These are phyloP conservation scores for Aeminium ludgeri DNA, from an alignment of 495 filamentous ascomycete species.

Conservation along the genomic window DNA sequence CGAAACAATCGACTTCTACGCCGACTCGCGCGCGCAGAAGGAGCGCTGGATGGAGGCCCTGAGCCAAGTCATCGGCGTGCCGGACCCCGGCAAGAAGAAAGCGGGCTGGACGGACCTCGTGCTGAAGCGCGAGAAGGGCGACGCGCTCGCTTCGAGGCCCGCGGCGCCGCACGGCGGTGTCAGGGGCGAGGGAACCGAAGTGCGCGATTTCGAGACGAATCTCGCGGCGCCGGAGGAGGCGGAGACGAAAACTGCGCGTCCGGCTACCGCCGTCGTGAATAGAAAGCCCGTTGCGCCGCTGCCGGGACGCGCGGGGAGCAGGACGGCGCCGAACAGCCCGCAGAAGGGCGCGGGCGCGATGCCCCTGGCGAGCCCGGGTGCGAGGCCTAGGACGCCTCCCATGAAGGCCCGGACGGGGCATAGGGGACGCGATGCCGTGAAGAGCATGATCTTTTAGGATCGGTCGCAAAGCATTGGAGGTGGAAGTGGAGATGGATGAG, in stretches of 20 bases:
- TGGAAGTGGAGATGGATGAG: background rate
- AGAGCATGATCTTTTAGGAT: slow-evolving; percentile 20
- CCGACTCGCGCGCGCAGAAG: slow-evolving; percentile 69
- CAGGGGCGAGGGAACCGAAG: background rate
- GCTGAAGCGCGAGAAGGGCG: slow-evolving; percentile 26
- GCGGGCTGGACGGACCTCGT: slow-evolving; percentile 74
- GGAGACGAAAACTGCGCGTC: no score
- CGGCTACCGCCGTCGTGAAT: background rate
- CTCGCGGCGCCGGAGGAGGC: no score
- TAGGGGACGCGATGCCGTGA: slow-evolving; percentile 14
- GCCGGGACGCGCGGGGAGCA: slow-evolving; percentile 1
- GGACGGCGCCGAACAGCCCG: slow-evolving; percentile 10
- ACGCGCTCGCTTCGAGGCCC: background rate
- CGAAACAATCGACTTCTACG: slow-evolving; percentile 96
- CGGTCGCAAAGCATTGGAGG: background rate
- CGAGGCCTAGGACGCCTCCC: slow-evolving; percentile 11
- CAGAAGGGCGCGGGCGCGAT: slow-evolving; percentile 9
- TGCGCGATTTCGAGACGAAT: slow-evolving; percentile 6
- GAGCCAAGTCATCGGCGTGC: slow-evolving; percentile 67
- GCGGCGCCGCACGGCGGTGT: slow-evolving; percentile 5
- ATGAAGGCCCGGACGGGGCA: slow-evolving; percentile 3
- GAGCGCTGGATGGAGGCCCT: slow-evolving; percentile 89
- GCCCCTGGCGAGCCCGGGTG: background rate
- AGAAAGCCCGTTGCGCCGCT: background rate
- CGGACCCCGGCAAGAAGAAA: slow-evolving; percentile 20